Evolutionary conservation across 345 rosid genomes (phyloP), one percentile per base, ranked within the genome.

Genomic region (Aquilaria sinensis): DNA sequence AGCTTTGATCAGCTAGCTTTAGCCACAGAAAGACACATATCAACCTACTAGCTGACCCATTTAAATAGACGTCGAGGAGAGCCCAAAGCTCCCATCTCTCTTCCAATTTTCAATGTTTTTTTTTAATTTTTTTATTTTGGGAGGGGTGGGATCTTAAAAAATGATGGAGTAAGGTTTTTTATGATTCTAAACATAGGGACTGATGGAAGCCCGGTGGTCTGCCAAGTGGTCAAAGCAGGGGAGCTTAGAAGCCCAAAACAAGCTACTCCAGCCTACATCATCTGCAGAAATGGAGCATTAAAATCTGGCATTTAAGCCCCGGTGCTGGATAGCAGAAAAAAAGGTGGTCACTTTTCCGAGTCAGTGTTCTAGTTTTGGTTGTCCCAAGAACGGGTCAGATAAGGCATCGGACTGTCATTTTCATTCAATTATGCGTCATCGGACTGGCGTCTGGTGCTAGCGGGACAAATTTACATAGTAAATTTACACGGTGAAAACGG

Each of bases 341-440:
- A 16, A 45, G 23, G 23, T 16, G 56, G 30, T 29, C 16, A 46
- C 1, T 12, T 49, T 49, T 45, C 29, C 14, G 43, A 37, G 10
- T 13, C 45, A 61, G 4, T 1, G 10, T 15, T 23, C 29, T 60
- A 67, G 31, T 5, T 66, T 56, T 67, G 67, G 60, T 68, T 60
- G 75, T 67, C 73, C 78, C 83, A 53, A 79, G 69, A 60, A 68
- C 13, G 33, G 58, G 61, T 67, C 62, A 69, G 81, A 74, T 61
- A 55, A 66, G 70, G 60, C 51, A n/a, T 54, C 10, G 51, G 31
- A 52, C 59, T 34, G 47, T 15, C 60, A 37, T 9, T 37, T 9
- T 37, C 43, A 9, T 37, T 37, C 43, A 37, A 37, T 37, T 37
- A 37, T 3, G 43, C 43, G 43, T 37, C 43, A 37, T 37, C 7